Conservation (phyloP, 331 rosid species). For the Cydonia oblonga region DNA sequence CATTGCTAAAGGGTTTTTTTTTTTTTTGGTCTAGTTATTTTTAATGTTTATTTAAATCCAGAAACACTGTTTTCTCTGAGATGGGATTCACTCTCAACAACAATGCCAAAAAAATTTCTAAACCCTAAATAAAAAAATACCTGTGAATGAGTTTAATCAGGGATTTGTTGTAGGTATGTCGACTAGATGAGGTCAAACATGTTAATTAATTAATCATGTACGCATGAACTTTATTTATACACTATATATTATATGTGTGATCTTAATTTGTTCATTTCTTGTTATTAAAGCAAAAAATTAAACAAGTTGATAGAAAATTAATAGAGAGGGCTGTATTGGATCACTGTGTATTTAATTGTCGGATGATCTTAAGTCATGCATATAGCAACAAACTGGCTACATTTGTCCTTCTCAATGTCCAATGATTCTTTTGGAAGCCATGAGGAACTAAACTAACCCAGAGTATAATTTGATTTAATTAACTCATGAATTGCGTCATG, state of each 20-base stretch:
- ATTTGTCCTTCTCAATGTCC: conserved; percentile 23
- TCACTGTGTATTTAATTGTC: background rate
- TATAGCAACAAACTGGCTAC: conserved; percentile 13
- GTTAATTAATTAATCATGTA: conserved; percentile 6
- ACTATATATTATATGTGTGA: background rate
- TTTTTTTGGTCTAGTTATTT: background rate
- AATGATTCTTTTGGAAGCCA: conserved; percentile 32
- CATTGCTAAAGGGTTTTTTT: background rate
- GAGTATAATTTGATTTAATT: background rate
- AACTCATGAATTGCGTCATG: conserved; percentile 19
- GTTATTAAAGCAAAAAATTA: background rate
- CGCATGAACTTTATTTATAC: background rate
- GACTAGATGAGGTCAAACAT: background rate
- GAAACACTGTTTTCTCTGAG: no score
- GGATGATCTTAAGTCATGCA: conserved; percentile 12
- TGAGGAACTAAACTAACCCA: conserved; percentile 14
- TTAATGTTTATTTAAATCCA: no score
- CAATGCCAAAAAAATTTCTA: background rate
- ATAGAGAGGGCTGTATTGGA: background rate
- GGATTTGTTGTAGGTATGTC: conserved; percentile 16
- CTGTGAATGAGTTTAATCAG: background rate
- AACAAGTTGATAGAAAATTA: background rate
- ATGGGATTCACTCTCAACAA: no score
- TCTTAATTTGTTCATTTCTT: background rate
- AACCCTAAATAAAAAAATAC: background rate